A percentile compares a stretch with the other conserved stretches of the same genome.
Evolutionary conservation across 805 yeast genomes (phyloP).

Genomic region (Sugiyamaella mastotermitis): DNA sequence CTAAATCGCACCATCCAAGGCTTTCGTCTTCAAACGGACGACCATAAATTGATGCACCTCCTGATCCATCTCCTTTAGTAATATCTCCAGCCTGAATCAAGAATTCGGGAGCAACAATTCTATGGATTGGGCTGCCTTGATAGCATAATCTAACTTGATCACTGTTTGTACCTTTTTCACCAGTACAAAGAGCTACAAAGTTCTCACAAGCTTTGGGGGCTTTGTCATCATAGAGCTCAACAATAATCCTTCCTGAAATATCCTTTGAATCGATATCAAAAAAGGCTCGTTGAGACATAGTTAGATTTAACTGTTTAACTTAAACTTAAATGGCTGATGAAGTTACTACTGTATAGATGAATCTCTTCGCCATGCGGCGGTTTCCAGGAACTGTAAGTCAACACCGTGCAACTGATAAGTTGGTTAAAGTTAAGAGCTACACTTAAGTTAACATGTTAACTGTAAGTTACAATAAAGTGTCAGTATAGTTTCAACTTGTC

Average conservation of each 20-base stretch:
- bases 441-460: no score
- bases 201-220: constrained; percentile 20
- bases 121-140: constrained; percentile 81
- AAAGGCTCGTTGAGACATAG: constrained; percentile 9
- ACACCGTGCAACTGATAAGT: no score
- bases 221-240: constrained; percentile 18
- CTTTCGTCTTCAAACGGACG: constrained; percentile 19
- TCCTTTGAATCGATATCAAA: constrained; percentile 18
- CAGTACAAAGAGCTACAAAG: constrained; percentile 86
- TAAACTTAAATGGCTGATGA: neutral
- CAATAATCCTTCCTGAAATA: constrained; percentile 13
- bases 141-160: constrained; percentile 30
- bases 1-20: constrained; percentile 15
- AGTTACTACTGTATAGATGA: neutral
- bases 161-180: constrained; percentile 73
- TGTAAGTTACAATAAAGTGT: neutral
- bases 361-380: neutral
- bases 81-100: constrained; percentile 94
- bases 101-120: constrained; percentile 83
- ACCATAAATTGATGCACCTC: constrained; percentile 17
- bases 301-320: neutral
- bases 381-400: neutral
- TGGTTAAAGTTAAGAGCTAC: no score
- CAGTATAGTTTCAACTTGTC: neutral
- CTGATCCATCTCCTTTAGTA: constrained; percentile 65